A percentile compares a stretch with the other conserved stretches of the same genome.
phyloP scores from a whole-genome alignment of 768 basidiomycete species.

The Mycena floridula region DNA sequence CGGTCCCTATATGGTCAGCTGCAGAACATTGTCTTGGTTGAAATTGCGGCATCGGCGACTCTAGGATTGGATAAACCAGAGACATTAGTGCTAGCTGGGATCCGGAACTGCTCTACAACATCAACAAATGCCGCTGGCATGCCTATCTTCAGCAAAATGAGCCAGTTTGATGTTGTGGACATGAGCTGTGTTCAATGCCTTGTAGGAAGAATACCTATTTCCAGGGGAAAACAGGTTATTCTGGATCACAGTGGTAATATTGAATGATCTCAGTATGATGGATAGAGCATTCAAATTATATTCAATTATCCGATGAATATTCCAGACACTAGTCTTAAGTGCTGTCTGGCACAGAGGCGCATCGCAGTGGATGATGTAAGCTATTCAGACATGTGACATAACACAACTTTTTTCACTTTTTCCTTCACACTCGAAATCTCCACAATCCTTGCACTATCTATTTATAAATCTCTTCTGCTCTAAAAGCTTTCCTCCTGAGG shows the following conservation, averaged over 20 bases:
- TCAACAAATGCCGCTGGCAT: slow-evolving; percentile 7
- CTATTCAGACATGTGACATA: too few species aligned
- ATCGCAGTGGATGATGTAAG: too few species aligned
- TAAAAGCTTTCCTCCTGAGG: too few species aligned
- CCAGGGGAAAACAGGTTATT: slow-evolving; percentile 12
- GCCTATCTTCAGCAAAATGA: slow-evolving; percentile 10
- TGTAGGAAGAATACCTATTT: slow-evolving; percentile 15
- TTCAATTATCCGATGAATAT: too few species aligned
- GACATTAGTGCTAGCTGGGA: slow-evolving; percentile 12
- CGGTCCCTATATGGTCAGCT: slow-evolving; percentile 21
- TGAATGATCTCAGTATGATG: too few species aligned
- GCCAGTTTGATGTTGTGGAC: slow-evolving; percentile 13
- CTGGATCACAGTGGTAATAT: slow-evolving; percentile 18
- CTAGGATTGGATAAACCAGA: slow-evolving; percentile 3
- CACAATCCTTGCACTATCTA: too few species aligned
- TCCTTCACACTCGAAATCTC: too few species aligned
- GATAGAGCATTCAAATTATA: too few species aligned
- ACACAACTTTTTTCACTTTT: too few species aligned
- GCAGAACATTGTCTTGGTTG: slow-evolving; percentile 14
- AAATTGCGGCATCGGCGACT: slow-evolving; percentile 3
- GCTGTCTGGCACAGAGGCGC: too few species aligned
- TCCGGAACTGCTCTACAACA: slow-evolving; percentile 4
- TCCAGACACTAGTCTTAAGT: too few species aligned
- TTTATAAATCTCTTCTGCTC: too few species aligned
- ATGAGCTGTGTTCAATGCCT: slow-evolving; percentile 17